Evolutionary conservation across 2,329 filamentous ascomycete species (phyloP), one percentile per base, ranked within the genome.

Genomic region (Monilinia vaccinii-corymbosi): DNA sequence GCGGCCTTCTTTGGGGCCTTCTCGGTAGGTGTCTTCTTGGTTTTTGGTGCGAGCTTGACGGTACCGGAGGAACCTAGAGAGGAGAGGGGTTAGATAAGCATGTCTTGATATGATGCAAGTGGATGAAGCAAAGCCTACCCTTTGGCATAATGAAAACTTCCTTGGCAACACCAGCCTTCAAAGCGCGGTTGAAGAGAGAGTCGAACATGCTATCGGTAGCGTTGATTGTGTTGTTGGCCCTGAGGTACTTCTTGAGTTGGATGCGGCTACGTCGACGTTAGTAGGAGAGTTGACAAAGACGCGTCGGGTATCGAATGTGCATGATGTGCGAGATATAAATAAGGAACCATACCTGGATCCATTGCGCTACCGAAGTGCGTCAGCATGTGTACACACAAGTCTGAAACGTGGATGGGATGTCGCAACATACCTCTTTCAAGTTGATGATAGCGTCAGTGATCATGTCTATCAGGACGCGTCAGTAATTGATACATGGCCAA

Each of bases 221-320:
- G 65, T 75, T 77, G 69, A 86, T 77, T 71, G 81, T 82, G 79
- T 88, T 88, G 81, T 88, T 89, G 72, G 81, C 80, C 72, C 80
- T 79, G 67, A 89, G 83, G 73, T 89, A 89, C 74, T 89, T 89
- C 81, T 88, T 88, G 73, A 89, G 81, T 60, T 84, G 83, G 75
- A 87, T 83, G 72, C 86, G 86, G 68, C 73, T 74, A 59, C 51
- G 44, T 45, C 56, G 45, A 62, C 62, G 64, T 64, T 62, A 69
- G 65, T 61, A 48, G 55, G 11, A 23, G 36, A 34, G 10, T 10
- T 13, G 28, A 62, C 60, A 58, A 64, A n/a, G 63, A 68, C 67
- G 67, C 68, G 67, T 69, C 58, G 61, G 63, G 40, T 61, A n/a
- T 25, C 32, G 25, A 42, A 55, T 34, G 46, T 16, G 11, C 14